Percentiles rank a stretch among this genome's conserved stretches.
phyloP scores from a whole-genome alignment of 176 grass and related monocot genomes.

The Raddia guianensis region DNA sequence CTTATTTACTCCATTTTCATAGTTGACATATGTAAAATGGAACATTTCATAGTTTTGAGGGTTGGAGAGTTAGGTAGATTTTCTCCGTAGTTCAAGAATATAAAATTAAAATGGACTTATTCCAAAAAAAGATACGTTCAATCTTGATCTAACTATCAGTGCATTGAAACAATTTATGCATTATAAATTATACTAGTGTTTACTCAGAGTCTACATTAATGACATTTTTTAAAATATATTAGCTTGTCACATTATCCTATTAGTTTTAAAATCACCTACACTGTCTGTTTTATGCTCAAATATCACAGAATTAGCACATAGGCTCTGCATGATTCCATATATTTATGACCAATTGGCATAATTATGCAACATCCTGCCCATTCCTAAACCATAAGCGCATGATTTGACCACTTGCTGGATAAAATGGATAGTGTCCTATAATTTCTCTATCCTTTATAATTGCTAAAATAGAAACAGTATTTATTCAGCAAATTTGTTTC shows the following conservation, averaged over 20 bases:
- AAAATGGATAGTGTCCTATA: not conserved
- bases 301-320: slow-evolving; percentile 15
- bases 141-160: slow-evolving; percentile 9
- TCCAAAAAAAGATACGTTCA: not conserved
- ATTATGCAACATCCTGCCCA: not conserved
- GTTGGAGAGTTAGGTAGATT: too few relatives aligned
- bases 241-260: not conserved
- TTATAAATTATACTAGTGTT: not conserved
- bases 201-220: not conserved
- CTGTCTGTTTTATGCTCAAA: not conserved
- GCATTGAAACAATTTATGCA: not conserved
- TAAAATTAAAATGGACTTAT: too few relatives aligned
- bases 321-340: not conserved
- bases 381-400: not conserved
- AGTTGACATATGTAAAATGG: too few relatives aligned
- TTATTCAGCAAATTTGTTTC: not conserved
- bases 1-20: too few relatives aligned
- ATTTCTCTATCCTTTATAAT: slow-evolving; percentile 4
- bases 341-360: not conserved
- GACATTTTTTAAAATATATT: not conserved
- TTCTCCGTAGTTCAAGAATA: too few relatives aligned
- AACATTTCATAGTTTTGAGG: too few relatives aligned
- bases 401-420: not conserved
- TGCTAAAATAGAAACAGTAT: not conserved
- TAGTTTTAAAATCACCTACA: not conserved